Percentiles rank a stretch among this genome's conserved stretches.
phyloP scores from a whole-genome alignment of 306 rosid species.

The Begonia loranthoides region DNA sequence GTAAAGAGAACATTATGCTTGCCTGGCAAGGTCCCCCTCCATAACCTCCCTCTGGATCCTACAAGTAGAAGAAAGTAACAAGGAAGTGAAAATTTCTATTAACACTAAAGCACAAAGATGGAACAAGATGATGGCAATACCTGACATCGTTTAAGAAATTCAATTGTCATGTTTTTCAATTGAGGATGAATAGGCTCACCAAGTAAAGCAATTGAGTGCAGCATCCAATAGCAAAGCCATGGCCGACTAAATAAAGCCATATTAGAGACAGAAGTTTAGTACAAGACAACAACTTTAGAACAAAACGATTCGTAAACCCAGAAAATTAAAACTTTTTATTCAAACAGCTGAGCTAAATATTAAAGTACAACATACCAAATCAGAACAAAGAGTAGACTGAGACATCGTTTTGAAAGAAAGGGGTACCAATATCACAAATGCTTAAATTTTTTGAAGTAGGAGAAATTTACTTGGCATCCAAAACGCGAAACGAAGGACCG shows the following conservation, averaged over 20 bases:
- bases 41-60: conserved; percentile 85
- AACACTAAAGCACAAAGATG: background rate
- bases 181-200: conserved; percentile 54
- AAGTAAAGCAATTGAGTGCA: conserved; percentile 68
- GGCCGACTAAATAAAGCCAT: conserved; percentile 50
- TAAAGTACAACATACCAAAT: no score
- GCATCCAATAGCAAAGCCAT: conserved; percentile 89
- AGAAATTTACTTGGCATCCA: conserved; percentile 66
- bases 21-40: conserved; percentile 99
- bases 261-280: background rate
- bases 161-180: conserved; percentile 30
- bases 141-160: conserved; percentile 81
- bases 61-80: conserved; percentile 15
- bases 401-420: background rate
- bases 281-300: background rate
- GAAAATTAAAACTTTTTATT: no score
- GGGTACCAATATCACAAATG: background rate
- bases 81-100: background rate
- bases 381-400: no score
- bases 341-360: no score
- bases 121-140: conserved; percentile 15
- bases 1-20: conserved; percentile 18
- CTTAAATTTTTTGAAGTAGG: background rate
- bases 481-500: conserved; percentile 39
- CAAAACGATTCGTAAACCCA: no score